A percentile compares a stretch with the other conserved stretches of the same genome.
These are phyloP conservation scores for Halteria grandinella DNA, from an alignment of 73 alveolate species.

Conservation along the genomic window DNA sequence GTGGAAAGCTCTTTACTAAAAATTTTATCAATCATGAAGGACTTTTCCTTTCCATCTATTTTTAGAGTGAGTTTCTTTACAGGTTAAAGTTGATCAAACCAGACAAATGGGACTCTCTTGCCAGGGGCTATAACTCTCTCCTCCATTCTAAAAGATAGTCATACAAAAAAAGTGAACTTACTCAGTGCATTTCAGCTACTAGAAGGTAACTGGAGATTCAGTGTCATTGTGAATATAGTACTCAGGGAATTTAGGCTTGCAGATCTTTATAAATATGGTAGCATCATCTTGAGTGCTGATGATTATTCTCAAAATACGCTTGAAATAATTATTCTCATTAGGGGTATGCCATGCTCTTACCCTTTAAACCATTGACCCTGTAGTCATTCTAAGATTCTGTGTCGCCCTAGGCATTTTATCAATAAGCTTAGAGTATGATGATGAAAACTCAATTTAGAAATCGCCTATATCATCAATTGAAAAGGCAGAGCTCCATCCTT, in stretches of 20 bases:
- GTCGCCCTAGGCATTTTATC: neutral
- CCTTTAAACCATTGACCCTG: neutral
- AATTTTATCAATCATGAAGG: constrained; percentile 56
- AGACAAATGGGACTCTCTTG: constrained; percentile 53
- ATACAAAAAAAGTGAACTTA: neutral
- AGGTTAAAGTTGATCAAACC: constrained; percentile 50
- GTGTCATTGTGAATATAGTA: constrained; percentile 48
- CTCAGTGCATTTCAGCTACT: neutral
- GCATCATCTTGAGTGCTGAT: constrained; percentile 76
- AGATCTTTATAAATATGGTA: constrained; percentile 57
- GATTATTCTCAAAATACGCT: constrained; percentile 50
- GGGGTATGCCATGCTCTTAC: constrained; percentile 41
- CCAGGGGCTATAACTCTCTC: constrained; percentile 20
- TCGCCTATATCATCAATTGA: constrained; percentile 66
- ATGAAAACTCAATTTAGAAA: constrained; percentile 46
- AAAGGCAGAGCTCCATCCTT: constrained; percentile 77
- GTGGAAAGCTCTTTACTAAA: neutral
- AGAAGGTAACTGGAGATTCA: neutral
- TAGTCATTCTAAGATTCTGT: neutral
- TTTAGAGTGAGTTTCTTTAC: constrained; percentile 31
- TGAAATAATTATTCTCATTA: constrained; percentile 7
- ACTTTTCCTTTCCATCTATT: constrained; percentile 22
- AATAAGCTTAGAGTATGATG: neutral
- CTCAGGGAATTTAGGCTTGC: constrained; percentile 66
- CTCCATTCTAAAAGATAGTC: neutral